Conservation (phyloP, 1,284 basidiomycete species). For the Microbotryum violaceum region DNA sequence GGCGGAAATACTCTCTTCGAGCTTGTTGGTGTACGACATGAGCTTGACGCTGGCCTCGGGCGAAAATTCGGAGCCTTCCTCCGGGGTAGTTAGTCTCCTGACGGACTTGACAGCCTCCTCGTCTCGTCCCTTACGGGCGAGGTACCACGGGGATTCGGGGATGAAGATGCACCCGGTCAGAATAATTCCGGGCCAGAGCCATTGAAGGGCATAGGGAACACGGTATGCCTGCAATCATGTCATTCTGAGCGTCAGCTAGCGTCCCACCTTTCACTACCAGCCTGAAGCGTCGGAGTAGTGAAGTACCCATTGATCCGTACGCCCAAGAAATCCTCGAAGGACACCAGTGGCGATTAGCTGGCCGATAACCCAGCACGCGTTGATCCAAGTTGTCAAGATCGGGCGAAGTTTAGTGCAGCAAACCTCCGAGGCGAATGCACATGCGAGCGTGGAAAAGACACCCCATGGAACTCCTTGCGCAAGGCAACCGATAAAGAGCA, state of each 20-base stretch:
- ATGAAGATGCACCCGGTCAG: constrained; percentile 39
- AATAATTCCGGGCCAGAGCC: constrained; percentile 35
- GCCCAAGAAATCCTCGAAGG: constrained; percentile 31
- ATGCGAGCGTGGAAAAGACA: constrained; percentile 45
- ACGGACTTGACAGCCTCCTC: constrained; percentile 45
- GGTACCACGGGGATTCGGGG: constrained; percentile 45
- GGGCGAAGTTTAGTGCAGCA: constrained; percentile 46
- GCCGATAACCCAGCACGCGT: constrained; percentile 38
- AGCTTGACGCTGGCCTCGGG: constrained; percentile 25
- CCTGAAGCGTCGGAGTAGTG: too few relatives aligned
- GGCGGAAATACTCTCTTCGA: constrained; percentile 41
- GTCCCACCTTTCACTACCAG: too few relatives aligned
- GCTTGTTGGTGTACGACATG: constrained; percentile 44
- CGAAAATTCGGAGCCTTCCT: constrained; percentile 40
- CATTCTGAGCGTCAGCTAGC: background rate
- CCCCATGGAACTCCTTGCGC: constrained; percentile 38
- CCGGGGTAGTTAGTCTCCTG: constrained; percentile 40
- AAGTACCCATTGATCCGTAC: too few relatives aligned
- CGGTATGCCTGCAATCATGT: constrained; percentile 37
- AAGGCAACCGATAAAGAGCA: constrained; percentile 40
- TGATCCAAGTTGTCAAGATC: constrained; percentile 32
- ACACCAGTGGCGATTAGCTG: constrained; percentile 45
- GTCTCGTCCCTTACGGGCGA: constrained; percentile 45
- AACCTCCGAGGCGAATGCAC: constrained; percentile 48
- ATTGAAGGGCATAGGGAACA: constrained; percentile 45